Conservation (phyloP, 768 basidiomycete species). For the Candolleomyces aberdarensis region DNA sequence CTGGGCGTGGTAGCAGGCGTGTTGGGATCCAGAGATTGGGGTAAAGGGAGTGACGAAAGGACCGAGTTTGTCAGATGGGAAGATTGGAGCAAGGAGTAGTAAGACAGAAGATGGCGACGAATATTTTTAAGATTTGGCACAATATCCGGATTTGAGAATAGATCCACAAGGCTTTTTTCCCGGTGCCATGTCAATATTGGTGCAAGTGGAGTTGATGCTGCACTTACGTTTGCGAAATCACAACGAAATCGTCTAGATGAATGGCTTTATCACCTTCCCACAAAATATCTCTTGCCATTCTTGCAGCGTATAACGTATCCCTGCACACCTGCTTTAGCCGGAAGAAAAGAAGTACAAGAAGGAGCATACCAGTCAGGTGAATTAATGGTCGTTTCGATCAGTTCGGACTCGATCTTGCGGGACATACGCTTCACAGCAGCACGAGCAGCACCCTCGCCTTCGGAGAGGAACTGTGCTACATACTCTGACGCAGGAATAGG, state of each 20-base stretch:
- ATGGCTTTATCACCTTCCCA: slow-evolving; percentile 83
- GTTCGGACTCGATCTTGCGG: slow-evolving; percentile 61
- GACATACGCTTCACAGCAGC: slow-evolving; percentile 87
- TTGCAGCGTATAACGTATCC: slow-evolving; percentile 87
- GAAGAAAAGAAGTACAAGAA: not conserved
- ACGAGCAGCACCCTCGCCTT: slow-evolving; percentile 63
- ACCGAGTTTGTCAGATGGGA: slow-evolving; percentile 84
- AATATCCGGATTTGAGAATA: slow-evolving; percentile 70
- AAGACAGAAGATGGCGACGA: slow-evolving; percentile 73
- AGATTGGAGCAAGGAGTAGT: slow-evolving; percentile 82
- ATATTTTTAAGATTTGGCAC: slow-evolving; percentile 58
- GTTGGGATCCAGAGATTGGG: slow-evolving; percentile 78
- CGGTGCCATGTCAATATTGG: slow-evolving; percentile 1
- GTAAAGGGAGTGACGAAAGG: slow-evolving; percentile 80
- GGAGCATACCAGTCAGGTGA: slow-evolving; percentile 85
- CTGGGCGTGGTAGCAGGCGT: slow-evolving; percentile 74
- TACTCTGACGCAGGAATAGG: slow-evolving; percentile 77
- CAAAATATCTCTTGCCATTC: slow-evolving; percentile 91
- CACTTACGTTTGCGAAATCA: slow-evolving; percentile 86
- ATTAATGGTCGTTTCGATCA: slow-evolving; percentile 81
- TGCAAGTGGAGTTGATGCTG: slow-evolving; percentile 6
- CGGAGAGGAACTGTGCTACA: slow-evolving; percentile 73
- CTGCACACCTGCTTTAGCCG: slow-evolving; percentile 35
- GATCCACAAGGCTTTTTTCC: slow-evolving; percentile 70
- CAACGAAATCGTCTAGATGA: slow-evolving; percentile 76